These are phyloP conservation scores for Macrolepiota albuminosa DNA, from an alignment of 768 basidiomycete species.

Conservation along the genomic window DNA sequence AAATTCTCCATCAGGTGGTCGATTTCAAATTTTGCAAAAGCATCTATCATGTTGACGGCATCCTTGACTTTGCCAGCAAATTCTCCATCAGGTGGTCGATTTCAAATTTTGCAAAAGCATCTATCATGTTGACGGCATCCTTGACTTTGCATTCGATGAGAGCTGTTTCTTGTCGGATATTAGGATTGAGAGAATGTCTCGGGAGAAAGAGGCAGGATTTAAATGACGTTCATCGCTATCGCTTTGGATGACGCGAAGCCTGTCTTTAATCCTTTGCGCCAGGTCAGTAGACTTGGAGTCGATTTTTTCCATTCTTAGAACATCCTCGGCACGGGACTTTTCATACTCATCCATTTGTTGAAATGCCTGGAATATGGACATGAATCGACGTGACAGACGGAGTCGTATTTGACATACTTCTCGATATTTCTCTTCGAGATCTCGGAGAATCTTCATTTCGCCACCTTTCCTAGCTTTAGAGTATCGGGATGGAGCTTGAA, in stretches of 20 bases:
- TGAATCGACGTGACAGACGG: neutral
- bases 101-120: neutral
- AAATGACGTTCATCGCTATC: neutral
- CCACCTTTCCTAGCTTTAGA: neutral
- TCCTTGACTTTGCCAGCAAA: neutral
- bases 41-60: neutral
- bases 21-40: neutral
- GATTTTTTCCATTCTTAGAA: neutral
- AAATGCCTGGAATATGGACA: neutral
- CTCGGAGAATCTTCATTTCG: neutral
- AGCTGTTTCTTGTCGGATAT: conserved; percentile 3
- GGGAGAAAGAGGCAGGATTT: neutral
- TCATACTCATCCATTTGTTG: conserved; percentile 6
- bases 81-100: neutral
- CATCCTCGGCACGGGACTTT: neutral
- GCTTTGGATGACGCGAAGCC: neutral
- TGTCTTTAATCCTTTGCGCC: neutral
- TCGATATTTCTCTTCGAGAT: conserved; percentile 1
- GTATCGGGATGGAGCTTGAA: neutral
- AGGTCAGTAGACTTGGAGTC: neutral
- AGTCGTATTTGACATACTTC: neutral
- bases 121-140: neutral
- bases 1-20: neutral
- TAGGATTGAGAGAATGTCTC: conserved; percentile 1
- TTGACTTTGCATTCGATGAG: neutral